Evolutionary conservation across 306 rosid species (phyloP), one percentile per base, ranked within the genome.

Genomic region (Herpetospermum pedunculosum): DNA sequence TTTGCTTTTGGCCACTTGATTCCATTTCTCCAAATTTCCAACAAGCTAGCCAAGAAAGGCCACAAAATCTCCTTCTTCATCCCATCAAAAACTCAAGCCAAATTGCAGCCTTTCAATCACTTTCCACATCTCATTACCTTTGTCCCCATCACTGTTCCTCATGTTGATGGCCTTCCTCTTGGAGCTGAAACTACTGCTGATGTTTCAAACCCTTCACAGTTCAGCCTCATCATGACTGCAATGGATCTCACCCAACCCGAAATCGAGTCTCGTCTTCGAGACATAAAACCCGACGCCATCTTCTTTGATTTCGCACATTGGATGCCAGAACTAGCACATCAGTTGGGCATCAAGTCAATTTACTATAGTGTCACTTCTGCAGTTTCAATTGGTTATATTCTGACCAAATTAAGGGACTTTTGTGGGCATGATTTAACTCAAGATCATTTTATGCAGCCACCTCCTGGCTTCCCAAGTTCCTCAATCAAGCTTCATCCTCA

Each of bases 1-100:
- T 84, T 89, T 81, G 96, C 97, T 67, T 40, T 87, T 46, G 97
- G 96, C 72, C 96, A 89, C 41, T 79, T 85, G 0, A 84, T 82
- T 38, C 38, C 92, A 12, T 89, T 40, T 80, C 90, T 89, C 41
- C 91, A 81, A 16, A 2, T 86, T 69, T 81, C 91, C 49, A 91
- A 91, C 91, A 88, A 87, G 60, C 84, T 91, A 9, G 96, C 96
- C 0, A 78, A 83, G 48, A 76, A 81, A 32, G 92, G 90, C 59
- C 88, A 89, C 76, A 83, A 1, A 75, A 70, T 88, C 75, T 87
- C 94, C 44, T 88, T 87, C 68, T 82, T 91, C 18, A 11, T 87
- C 62, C 92, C 95, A 0, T 75, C 30, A 48, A 84, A 81, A 21
- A 78, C 88, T 1, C 85, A 53, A 21, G 16, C 64, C 28, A 87